phyloP scores from a whole-genome alignment of 768 basidiomycete species.

The Pleurotus pulmonarius region DNA sequence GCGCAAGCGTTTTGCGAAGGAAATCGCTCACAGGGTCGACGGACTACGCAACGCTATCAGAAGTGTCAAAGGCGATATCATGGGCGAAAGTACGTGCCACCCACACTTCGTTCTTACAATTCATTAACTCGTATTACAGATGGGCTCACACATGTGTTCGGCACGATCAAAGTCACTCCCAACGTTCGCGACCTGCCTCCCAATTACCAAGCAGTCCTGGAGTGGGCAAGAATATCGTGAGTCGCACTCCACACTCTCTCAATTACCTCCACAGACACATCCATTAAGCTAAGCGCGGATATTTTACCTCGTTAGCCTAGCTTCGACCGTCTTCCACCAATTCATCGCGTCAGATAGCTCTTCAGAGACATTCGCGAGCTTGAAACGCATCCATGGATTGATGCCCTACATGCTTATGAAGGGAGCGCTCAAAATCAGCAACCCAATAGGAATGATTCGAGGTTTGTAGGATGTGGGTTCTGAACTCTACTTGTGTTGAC shows the following conservation, averaged over 20 bases:
- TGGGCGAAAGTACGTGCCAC: conserved; percentile 62
- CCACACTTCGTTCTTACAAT: background rate
- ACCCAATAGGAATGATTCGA: conserved; percentile 95
- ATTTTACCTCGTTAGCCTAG: conserved; percentile 52
- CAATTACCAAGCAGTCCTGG: conserved; percentile 86
- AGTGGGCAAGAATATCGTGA: conserved; percentile 97
- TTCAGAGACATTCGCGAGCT: conserved; percentile 79
- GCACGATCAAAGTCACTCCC: conserved; percentile 78
- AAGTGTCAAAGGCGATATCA: conserved; percentile 90
- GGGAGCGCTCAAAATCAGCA: conserved; percentile 86
- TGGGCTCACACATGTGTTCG: conserved; percentile 86
- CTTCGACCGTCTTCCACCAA: conserved; percentile 94
- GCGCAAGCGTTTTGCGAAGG: conserved; percentile 75
- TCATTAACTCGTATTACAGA: conserved; percentile 38
- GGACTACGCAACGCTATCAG: conserved; percentile 79
- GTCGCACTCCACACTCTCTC: conserved; percentile 24
- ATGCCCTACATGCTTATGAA: conserved; percentile 99
- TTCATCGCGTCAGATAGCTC: conserved; percentile 92
- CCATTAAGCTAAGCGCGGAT: conserved; percentile 2
- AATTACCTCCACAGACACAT: background rate
- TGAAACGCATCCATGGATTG: conserved; percentile 91
- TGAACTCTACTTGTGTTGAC: background rate
- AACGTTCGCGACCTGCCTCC: conserved; percentile 72
- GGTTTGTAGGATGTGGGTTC: conserved; percentile 34
- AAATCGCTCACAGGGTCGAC: conserved; percentile 85